Percentiles rank a stretch among this genome's conserved stretches.
phyloP scores from a whole-genome alignment of 1,284 basidiomycete genomes.

The Rhodotorula sp. region DNA sequence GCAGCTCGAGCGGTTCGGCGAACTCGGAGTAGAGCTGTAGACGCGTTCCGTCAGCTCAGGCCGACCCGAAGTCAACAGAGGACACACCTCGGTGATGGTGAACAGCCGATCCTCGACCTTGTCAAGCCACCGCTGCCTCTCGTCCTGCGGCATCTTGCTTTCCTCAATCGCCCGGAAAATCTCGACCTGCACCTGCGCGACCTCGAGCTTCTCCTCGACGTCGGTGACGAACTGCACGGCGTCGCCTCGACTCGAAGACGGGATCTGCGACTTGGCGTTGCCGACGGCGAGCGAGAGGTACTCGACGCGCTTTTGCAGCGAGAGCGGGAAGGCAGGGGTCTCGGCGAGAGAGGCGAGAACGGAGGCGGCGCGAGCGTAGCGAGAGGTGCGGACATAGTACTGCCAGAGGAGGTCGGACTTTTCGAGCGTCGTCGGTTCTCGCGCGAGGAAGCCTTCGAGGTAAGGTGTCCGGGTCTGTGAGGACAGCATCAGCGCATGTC shows the following conservation, averaged over 20 bases:
- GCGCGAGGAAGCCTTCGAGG: conserved; percentile 80
- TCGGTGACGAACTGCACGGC: conserved; percentile 87
- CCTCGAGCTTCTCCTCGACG: conserved; percentile 93
- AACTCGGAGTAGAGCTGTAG: conserved; percentile 74
- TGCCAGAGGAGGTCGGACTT: conserved; percentile 94
- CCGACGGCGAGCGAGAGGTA: conserved; percentile 90
- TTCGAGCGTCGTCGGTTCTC: conserved; percentile 73
- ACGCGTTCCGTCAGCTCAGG: not conserved
- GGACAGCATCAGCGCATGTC: not conserved
- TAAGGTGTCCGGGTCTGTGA: conserved; percentile 74
- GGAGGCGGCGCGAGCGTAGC: conserved; percentile 79
- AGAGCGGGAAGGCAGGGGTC: conserved; percentile 58
- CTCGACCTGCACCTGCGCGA: conserved; percentile 93
- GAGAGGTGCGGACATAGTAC: conserved; percentile 87
- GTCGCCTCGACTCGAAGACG: conserved; percentile 66
- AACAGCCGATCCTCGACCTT: conserved; percentile 57
- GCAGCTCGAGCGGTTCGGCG: conserved; percentile 81
- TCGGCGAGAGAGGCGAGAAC: conserved; percentile 83
- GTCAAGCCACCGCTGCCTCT: conserved; percentile 63
- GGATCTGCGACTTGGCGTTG: conserved; percentile 85
- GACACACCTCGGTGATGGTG: conserved; percentile 52
- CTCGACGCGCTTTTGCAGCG: conserved; percentile 72
- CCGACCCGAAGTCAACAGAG: not conserved
- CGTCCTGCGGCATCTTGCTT: conserved; percentile 49
- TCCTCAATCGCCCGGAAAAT: conserved; percentile 55